Evolutionary conservation across 176 grass and related monocot genomes (phyloP), one percentile per base, ranked within the genome.

Genomic region (Oryza australiensis): DNA sequence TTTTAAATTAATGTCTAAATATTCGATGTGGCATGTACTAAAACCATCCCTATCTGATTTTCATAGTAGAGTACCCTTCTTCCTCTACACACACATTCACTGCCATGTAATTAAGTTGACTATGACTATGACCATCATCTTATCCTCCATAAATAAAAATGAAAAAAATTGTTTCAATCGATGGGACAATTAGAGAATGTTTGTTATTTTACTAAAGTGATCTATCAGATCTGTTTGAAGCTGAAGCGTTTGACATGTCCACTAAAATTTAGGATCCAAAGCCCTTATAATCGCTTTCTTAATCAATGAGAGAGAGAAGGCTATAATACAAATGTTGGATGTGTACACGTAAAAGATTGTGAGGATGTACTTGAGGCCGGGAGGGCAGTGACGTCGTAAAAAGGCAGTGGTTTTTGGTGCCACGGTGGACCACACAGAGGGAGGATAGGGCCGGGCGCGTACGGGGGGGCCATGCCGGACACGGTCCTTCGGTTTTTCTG

Each of bases 401-500:
- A 69, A 65, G 41, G 26, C 14, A 26, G 26, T 71, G 59, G 32
- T 23, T 71, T 40, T 28, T 20, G 79, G 67, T 2, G 74, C 77
- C 22, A 57, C 26, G 9, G 2, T 40, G 84, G 45, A n/a, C 49
- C 51, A 46, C 8, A 42, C 5, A 13, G 79, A n/a, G 34, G 40
- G 46, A 49, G 62, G 67, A 60, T 12, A 38, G 62, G n/a, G 64
- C 51, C 51, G 51, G 51, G 48, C 48, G 18, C 51, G 71, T 42
- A 88, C 63, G 48, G 87, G 73, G 48, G 87, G 73, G 22, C 87
- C 70, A 68, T 16, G 22, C 49, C 49, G 49, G 64, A 53, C 70
- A 80, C 18, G 53, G 77, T 43, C 82, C 22, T 81, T 81, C 57
- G 87, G 64, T 76, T 85, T 27, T 53, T 80, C 51, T 64, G 68